These are phyloP conservation scores for Colletotrichum cereale DNA, from an alignment of 2,329 filamentous ascomycete species.

Conservation along the genomic window DNA sequence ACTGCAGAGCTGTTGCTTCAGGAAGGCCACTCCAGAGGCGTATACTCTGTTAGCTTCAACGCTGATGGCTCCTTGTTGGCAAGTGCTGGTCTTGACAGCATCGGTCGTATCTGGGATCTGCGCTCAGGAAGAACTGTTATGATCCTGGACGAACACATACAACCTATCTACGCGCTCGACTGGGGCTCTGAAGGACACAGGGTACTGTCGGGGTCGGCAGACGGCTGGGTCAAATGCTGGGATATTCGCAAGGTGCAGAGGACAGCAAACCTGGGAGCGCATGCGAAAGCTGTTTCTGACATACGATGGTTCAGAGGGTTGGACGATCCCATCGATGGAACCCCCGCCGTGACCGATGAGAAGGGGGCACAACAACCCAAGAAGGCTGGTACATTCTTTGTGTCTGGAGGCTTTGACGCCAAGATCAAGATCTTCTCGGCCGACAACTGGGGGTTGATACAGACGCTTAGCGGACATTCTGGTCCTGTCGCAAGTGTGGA, in stretches of 20 bases:
- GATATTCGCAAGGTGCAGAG: conserved; percentile 90
- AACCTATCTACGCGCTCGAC: conserved; percentile 92
- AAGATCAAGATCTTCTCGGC: conserved; percentile 96
- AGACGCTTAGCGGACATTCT: conserved; percentile 89
- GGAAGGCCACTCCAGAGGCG: conserved; percentile 94
- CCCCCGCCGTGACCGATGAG: conserved; percentile 70
- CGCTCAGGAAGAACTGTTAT: conserved; percentile 93
- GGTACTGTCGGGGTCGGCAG: conserved; percentile 91
- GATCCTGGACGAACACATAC: conserved; percentile 87
- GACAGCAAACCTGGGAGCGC: conserved; percentile 88
- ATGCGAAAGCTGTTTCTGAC: conserved; percentile 92
- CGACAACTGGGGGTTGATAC: conserved; percentile 93
- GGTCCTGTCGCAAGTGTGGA: conserved; percentile 93
- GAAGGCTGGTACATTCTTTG: conserved; percentile 91
- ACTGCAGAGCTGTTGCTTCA: conserved; percentile 87
- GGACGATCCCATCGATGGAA: conserved; percentile 77
- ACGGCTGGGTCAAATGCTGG: conserved; percentile 99
- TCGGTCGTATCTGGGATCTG: conserved; percentile 95
- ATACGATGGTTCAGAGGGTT: conserved; percentile 92
- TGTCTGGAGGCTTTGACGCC: conserved; percentile 92
- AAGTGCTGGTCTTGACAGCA: conserved; percentile 93
- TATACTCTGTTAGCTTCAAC: conserved; percentile 92
- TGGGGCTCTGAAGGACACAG: conserved; percentile 93
- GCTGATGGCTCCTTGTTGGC: conserved; percentile 90
- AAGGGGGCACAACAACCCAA: conserved; percentile 79